Evolutionary conservation across 345 rosid genomes (phyloP), one percentile per base, ranked within the genome.

Genomic region (Pistacia vera): DNA sequence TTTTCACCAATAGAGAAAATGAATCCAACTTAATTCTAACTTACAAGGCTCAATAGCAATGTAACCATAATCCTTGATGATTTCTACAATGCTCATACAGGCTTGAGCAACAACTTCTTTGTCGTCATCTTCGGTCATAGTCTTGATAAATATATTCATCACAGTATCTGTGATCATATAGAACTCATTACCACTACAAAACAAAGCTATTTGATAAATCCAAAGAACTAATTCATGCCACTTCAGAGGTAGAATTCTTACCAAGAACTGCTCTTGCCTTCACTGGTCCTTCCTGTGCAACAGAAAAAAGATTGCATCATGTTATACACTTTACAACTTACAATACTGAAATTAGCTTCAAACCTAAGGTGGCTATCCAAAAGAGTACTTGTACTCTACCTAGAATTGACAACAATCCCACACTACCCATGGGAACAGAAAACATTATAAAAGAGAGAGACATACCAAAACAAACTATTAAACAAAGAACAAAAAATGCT

Each of bases 71-170:
- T 94, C 99, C 81, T 92, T 91, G 79, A 87, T 78, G 68, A 94
- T 94, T 75, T 94, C 98, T 59, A 92, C 97, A 74, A 89, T 71
- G 77, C 93, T 90, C 85, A 86, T 88, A 86, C 98, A 97, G 84
- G 94, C 96, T 83, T 94, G 91, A 74, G 98, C 97, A 75, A 97
- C 99, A 60, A 94, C 98, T 85, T 92, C 98, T 87, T 91, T 97
- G 88, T 97, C 98, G 57, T 91, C 98, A 89, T 94, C 99, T 20
- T 91, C 94, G 52, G 87, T 84, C 96, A 97, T 94, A 64, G 90
- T 81, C 82, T 90, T 94, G 80, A 92, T 85, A 83, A 85, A 92
- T 69, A 87, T 86, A 71, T 87, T 87, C 91, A 97, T 92, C 78
- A 91, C 92, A 35, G 77, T 86, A 85, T 93, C 98, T 94, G 90